A percentile compares a stretch with the other conserved stretches of the same genome.
Evolutionary conservation across 2,329 filamentous ascomycete species (phyloP).

Genomic region (Colletotrichum shisoi): DNA sequence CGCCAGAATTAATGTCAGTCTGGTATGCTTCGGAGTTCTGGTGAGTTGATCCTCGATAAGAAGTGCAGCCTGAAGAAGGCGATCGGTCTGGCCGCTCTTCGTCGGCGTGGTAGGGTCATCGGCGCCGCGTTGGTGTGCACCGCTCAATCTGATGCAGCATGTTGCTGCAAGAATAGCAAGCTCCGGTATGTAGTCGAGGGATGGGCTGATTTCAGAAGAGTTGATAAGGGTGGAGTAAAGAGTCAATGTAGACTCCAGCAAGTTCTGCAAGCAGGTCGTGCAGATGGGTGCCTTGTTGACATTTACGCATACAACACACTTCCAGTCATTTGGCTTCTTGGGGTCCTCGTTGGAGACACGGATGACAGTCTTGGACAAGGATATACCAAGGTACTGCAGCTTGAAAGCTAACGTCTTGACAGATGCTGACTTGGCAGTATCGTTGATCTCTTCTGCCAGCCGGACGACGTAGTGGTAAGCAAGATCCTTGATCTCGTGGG

Average conservation of each 20-base stretch:
- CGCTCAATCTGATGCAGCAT: slow-evolving; percentile 46
- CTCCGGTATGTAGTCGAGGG: slow-evolving; percentile 44
- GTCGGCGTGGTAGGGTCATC: slow-evolving; percentile 15
- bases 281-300: slow-evolving; percentile 21
- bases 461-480: slow-evolving; percentile 49
- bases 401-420: slow-evolving; percentile 52
- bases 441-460: slow-evolving; percentile 45
- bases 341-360: slow-evolving; percentile 41
- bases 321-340: slow-evolving; percentile 39
- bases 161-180: slow-evolving; percentile 49
- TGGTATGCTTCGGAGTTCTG: slow-evolving; percentile 56
- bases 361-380: slow-evolving; percentile 47
- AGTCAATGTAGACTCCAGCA: slow-evolving; percentile 35
- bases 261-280: slow-evolving; percentile 15
- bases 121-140: slow-evolving; percentile 20
- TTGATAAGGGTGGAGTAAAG: slow-evolving; percentile 33
- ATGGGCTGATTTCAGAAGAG: slow-evolving; percentile 18
- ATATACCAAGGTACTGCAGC: slow-evolving; percentile 56
- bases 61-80: slow-evolving; percentile 58
- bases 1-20: slow-evolving; percentile 59
- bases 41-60: slow-evolving; percentile 60
- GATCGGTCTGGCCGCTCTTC: slow-evolving; percentile 36
- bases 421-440: slow-evolving; percentile 42
- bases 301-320: slow-evolving; percentile 28
- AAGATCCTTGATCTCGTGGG: slow-evolving; percentile 52